Base-by-base conservation (phyloP, 805 yeast genomes). In the Lachancea cidri region DNA sequence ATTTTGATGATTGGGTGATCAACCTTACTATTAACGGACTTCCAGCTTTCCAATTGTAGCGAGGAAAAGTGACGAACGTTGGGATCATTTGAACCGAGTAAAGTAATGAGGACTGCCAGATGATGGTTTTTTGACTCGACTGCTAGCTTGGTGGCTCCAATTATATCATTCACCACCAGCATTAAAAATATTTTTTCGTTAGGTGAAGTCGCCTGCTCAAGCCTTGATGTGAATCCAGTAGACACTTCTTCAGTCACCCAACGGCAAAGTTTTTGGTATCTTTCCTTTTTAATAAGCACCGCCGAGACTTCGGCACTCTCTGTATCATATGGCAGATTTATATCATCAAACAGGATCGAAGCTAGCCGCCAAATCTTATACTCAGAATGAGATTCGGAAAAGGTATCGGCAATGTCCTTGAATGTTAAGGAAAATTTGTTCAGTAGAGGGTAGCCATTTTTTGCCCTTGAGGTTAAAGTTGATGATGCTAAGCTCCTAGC, bases 41-140 rank as follows among this genome's bases (percentile, higher is more conserved):
- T 58, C 97, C 97, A 89, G 29, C 73, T 76, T 2, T 66, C 62
- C 17, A 91, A 60, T 61, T 88, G 96, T 25, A 60, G 59, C 5
- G 55, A 48, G 0, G 96, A 89, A 39, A 77, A 67, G 0, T 53
- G 53, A 37, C 70, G 68, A 3, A 83, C 81, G 1, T 71, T 68
- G 1, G 71, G 71, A 49, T 81, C 84, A 50, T 83, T 81, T 0
- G 93, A 80, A 25, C 86, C 95, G 5, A 83, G 58, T 33, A 84
- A 64, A 0, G 96, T 73, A 9, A 91, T 60, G 19, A 86, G 54
- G 0, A 77, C 77, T 0, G 95, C 79, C 15, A 91, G 61, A 58
- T 89, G 95, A 4, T 74, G 63, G 52, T 85, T 84, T 6, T 72
- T 71, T 0, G 83, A 62, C n/a, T 71, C 64, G 1, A 79, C 61